Base-by-base conservation (phyloP, 805 yeast genomes). In the Lipomyces mesembrius region DNA sequence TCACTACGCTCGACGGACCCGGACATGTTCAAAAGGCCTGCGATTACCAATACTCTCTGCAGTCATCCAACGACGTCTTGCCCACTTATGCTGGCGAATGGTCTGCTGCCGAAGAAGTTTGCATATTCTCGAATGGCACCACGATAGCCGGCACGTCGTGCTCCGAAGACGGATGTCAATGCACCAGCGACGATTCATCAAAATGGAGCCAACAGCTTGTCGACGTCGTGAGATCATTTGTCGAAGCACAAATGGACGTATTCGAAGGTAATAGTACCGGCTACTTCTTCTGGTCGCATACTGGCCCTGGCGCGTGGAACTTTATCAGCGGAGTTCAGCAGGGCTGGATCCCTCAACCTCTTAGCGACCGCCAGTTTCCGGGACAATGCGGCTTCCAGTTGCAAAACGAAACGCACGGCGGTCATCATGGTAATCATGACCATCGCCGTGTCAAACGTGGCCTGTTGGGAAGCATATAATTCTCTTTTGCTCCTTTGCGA, bases 241-340 rank as follows among this genome's bases (percentile, higher is more conserved):
- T 92, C 60, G 97, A 92, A 80, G 96, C 97, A 57, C 97, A 92
- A 82, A 80, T 93, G 75, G 97, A 92, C 76, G 91, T 96, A 1
- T 88, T 81, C 73, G 90, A 87, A 73, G 83, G 83, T 72, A 79
- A 79, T 54, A 59, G 86, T 66, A 83, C 83, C 51, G 98, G 98
- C 32, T 92, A 97, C 97, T 85, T 91, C 68, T 89, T 90, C 82
- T 92, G 97, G 98, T 85, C 89, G 76, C 92, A 91, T 88, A 92
- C 91, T 82, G 90, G 96, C 34, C 81, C 90, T 25, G 78, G 89
- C 61, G 97, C 91, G 76, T 92, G 97, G 98, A 96, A 91, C 79
- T 83, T 90, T 80, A 82, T 83, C 73, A 81, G 81, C 71, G 84
- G 93, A 71, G 79, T 84, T 35, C 81, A 78, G 32, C 78, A 84